Evolutionary conservation across 805 yeast genomes (phyloP), one percentile per base, ranked within the genome.

Genomic region (Maudiozyma serrabonitensis): DNA sequence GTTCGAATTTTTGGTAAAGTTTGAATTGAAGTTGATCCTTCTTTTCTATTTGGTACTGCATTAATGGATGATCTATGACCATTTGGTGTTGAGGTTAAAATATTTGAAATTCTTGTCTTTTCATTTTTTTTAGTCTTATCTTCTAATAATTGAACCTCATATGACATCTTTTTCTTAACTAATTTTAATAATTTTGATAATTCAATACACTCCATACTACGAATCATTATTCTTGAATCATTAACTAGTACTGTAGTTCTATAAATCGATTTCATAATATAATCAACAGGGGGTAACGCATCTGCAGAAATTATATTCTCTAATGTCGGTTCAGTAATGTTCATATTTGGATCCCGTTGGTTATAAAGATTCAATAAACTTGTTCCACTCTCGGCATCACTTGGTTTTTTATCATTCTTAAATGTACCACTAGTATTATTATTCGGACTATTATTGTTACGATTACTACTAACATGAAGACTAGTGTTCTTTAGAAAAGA

Each of bases 191-290:
- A 46, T 46, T 53, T 62, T 5, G 67, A 64, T 9, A 67, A 45
- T 45, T 62, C 62, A 21, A 67, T 49, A 50, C 68, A 63, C 41
- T 62, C 65, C 47, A 62, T 56, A 48, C 64, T 63, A 37, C 69
- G 55, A 1, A 65, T 51, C 73, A 83, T 74, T 51, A 85, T 63
- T 56, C 81, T 80, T 66, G 80, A 70, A 58, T 85, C 91, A 52
- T 81, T 76, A 0, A 79, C 79, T 41, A 82, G 62, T 0, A 81
- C 77, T 0, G 84, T 81, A 4, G 78, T 68, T 54, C 85, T 87
- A 56, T 77, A 79, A 42, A 84, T 75, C 43, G 79, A 62, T 51
- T 81, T 82, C 41, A 85, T 70, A 6, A 80, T 69, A 42, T 69
- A 66, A 51, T 78, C 81, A 13, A 76, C 69, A 5, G 88, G 81